Base-by-base conservation (phyloP, 371 early-diverging fungal genomes). In the Lichtheimia hyalospora region DNA sequence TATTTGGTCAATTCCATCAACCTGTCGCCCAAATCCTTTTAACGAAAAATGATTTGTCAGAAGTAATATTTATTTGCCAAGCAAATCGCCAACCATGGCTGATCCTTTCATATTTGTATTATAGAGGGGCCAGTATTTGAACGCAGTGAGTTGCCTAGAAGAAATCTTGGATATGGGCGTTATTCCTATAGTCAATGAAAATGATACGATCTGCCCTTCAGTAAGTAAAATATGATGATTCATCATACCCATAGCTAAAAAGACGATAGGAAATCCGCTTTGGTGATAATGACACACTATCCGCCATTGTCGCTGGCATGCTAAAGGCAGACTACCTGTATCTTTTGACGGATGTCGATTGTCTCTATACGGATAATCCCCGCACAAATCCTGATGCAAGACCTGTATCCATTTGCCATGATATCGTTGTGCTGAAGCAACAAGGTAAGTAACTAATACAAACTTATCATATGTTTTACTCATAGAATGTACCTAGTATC, bases 181-280 rank as follows among this genome's bases (percentile, higher is more conserved):
- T 3, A 91, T 98, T 18, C 98, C 97, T 15, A 95, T 98, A 63
- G 95, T 98, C 20, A 98, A 98, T 68, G 98, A 98, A 76, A 98
- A 98, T 73, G 98, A 98, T 79, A 91, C 96, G 3, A 93, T 98
- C 56, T 92, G 91, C 46, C 84, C 88, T 43, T 71, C 84, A 53
- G 81, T 77, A 73, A 58, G 67, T 58, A 8, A 57, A 14, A 12
- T 27, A 12, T 14, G 18, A 40, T 52, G 5, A 12, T 24, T 55
- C 6, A 13, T 16, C n/a, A 16, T 15, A 16, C 34, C 6, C 10
- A 10, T 0, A 34, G 10, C 34, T 34, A 21, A 14, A 15, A 4
- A 14, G 8, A 39, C 16, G 0, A 28, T 50, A 88, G 63, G 96
- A 95, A 85, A 91, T 96, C 70, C 84, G 92, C 21, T 98, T 97